phyloP scores from a whole-genome alignment of 75 land plant species.

The Picea glauca region DNA sequence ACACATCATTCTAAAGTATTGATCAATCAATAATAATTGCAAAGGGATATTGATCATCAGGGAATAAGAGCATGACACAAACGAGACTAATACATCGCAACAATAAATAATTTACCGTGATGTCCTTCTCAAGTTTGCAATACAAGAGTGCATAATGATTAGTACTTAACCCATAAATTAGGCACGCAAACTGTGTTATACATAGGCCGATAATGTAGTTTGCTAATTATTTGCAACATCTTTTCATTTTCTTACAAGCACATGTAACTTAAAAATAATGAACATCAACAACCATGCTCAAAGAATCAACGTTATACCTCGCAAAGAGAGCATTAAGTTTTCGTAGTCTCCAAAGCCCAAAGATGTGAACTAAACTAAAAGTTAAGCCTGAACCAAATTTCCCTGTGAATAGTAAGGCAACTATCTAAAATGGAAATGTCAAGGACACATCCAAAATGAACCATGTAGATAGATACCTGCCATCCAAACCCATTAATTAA shows the following conservation, averaged over 20 bases:
- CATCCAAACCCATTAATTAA: not conserved
- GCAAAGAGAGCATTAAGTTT: slow-evolving; percentile 61
- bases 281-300: no score
- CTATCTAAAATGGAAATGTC: slow-evolving; percentile 51
- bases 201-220: no score
- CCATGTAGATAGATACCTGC: slow-evolving; percentile 50
- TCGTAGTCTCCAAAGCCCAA: slow-evolving; percentile 69
- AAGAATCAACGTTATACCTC: slow-evolving; percentile 21
- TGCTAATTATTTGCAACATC: no score
- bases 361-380: slow-evolving; percentile 58
- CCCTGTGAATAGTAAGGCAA: slow-evolving; percentile 27
- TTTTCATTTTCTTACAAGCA: no score
- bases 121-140: slow-evolving; percentile 71
- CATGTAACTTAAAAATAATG: not conserved
- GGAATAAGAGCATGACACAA: not conserved
- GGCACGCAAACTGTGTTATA: no score
- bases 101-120: slow-evolving; percentile 67
- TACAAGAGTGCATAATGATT: not conserved
- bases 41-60: no score
- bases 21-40: no score
- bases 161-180: no score
- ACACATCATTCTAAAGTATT: no score
- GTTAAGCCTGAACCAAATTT: slow-evolving; percentile 15
- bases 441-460: slow-evolving; percentile 69
- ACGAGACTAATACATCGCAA: slow-evolving; percentile 49